Base-by-base conservation (phyloP, 116 monocot genomes). In the Dioscorea cayenensis region DNA sequence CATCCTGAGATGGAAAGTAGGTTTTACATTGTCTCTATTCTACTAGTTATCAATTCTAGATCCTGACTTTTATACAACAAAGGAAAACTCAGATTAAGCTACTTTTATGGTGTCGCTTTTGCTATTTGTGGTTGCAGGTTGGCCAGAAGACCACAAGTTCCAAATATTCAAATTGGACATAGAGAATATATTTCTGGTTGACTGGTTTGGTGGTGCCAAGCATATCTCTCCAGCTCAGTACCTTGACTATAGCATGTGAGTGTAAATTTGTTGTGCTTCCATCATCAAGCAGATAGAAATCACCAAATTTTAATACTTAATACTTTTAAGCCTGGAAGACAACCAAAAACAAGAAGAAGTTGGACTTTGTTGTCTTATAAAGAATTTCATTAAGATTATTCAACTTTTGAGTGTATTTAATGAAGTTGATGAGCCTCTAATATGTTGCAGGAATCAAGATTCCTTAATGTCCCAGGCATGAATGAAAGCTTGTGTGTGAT, bases 191-290 rank as follows among this genome's bases (percentile, higher is more conserved):
- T 95, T 95, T 71, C 58, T 95, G 51, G 82, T 95, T 52, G 89
- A 90, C 69, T 91, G 88, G 88, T 95, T 81, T 73, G 95, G 95
- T 68, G 95, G 95, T 17, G 48, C 95, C 64, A 95, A 89, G 35
- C 86, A 88, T 69, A 17, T 91, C 23, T 63, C 89, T 71, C 66
- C 86, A 22, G 58, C 68, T 5, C 66, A 95, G 60, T 95, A 95
- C 77, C 70, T 95, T 61, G 73, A 81, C n/a, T 50, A 16, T 68
- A 16, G 36, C 79, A 75, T 10, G 86, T 88, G 68, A 72, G 77
- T 68, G 9, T 0, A 62, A 62, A 55, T 55, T n/a, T 55, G 3
- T 5, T n/a, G n/a, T 55, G 55, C 6, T 55, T n/a, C 18, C 17
- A 43, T 43, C 43, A 43, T 43, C 43, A 6, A 43, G 43, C 8